Evolutionary conservation across 208 protist species (phyloP), one percentile per base, ranked within the genome.

Genomic region (Acanthamoeba healyi): DNA sequence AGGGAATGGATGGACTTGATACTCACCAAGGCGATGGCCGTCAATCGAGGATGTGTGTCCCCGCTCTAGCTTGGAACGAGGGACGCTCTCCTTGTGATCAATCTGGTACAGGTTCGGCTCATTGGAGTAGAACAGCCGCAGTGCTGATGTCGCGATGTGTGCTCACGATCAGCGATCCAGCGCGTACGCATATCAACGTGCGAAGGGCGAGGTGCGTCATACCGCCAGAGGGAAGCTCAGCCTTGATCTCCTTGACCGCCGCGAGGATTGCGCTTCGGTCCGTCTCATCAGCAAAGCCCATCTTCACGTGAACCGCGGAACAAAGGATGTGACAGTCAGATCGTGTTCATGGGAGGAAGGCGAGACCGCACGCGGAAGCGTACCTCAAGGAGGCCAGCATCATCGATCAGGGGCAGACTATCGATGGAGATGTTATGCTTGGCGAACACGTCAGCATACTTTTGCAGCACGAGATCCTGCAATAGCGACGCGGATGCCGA

Each of bases 21-120:
- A 51, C 44, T 4, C 44, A 58, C 51, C 51, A 19, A 22, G n/a
- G n/a, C 17, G 44, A 26, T 56, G 81, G 14, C 4, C 0, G 26
- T 38, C 46, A 6, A 44, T n/a, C 29, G 36, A 42, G 6, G 81
- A 65, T 14, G 38, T 19, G 12, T 42, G 81, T 0, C 38, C 49
- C 49, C 22, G 81, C 14, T 63, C 63, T 24, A 40, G 26, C 29
- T 70, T 70, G 63, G 24, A 29, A 29, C 26, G 26, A 29, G 81
- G 65, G 40, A 19, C 3, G 81, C 40, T 58, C 61, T 92, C 87
- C 87, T 70, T 70, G 61, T 92, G 87, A 32, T 70, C 54, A 9
- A 92, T 92, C 40, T 92, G 87, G 36, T 92, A 92, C 42, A 92
- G 61, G 44, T 92, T 92, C n/a, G 87, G 87, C 58, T 92, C 87